Base-by-base conservation (phyloP, 2,329 filamentous ascomycete genomes). In the Hypoxylon sp. region DNA sequence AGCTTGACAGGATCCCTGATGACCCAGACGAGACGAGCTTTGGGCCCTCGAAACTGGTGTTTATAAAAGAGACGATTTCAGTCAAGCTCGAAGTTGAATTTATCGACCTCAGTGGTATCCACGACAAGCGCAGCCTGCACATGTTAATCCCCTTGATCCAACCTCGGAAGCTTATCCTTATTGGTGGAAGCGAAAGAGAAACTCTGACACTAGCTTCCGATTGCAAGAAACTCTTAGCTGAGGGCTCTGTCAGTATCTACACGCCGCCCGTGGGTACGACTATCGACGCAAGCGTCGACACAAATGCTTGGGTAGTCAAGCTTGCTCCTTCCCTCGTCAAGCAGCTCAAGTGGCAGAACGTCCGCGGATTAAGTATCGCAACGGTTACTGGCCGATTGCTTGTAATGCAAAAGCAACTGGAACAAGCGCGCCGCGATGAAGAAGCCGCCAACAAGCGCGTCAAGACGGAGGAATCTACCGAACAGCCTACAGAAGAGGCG, bases 261-360 rank as follows among this genome's bases (percentile, higher is more conserved):
- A 94, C 93, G 0, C 96, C 96, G 0, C 80, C 83, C 9, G 84
- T 93, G n/a, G 94, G 94, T 24, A 84, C 87, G 35, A 83, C 86
- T 13, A 86, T 99, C 46, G 91, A 99, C 79, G 96, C 95, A 11
- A 98, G 94, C 76, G 95, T 98, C 46, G 96, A 99, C 78, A 98
- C 95, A 4, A 98, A 98, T 78, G 94, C 96, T 3, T 99, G 97
- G 96, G 91, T 93, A 24, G 92, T 99, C 67, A 97, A 94, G 80
- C 86, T 99, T 17, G 94, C 93, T 53, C 93, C 95, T 73, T 84
- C 88, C 48, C 88, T 99, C 19, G 92, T 97, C 65, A 93, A 93
- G 80, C 92, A 92, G 73, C 86, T 99, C 66, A 93, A 93, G 76
- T 98, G 96, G 96, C 96, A 98, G 82, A 94, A 93, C 65, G 94